Percentiles rank a stretch among this genome's conserved stretches.
phyloP scores from a whole-genome alignment of 2,329 filamentous ascomycete species.

The Sporothrix humicola region DNA sequence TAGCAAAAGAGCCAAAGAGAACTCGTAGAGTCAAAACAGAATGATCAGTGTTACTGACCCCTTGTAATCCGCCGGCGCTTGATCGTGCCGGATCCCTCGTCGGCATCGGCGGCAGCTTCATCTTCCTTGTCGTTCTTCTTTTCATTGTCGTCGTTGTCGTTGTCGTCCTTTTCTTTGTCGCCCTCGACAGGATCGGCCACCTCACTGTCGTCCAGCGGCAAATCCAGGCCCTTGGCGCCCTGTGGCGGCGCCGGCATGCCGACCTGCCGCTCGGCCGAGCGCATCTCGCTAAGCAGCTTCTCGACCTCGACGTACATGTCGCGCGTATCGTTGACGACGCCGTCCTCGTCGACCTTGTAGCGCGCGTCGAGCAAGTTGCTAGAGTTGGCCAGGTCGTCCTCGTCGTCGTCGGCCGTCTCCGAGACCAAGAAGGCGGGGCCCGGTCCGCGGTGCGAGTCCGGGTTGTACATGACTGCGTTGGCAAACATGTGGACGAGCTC shows the following conservation, averaged over 20 bases:
- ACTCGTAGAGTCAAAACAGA: neutral
- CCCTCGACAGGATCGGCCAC: neutral
- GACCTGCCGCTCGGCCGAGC: constrained; percentile 70
- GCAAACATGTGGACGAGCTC: constrained; percentile 97
- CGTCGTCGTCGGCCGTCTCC: constrained; percentile 48
- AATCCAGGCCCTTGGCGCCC: constrained; percentile 36
- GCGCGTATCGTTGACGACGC: constrained; percentile 82
- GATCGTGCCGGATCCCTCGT: constrained; percentile 36
- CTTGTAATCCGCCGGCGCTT: constrained; percentile 41
- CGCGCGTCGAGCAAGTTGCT: constrained; percentile 52
- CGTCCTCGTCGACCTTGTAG: constrained; percentile 78
- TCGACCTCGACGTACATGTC: constrained; percentile 92
- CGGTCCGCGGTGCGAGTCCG: constrained; percentile 74
- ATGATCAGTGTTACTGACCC: constrained; percentile 32
- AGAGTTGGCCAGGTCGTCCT: constrained; percentile 29
- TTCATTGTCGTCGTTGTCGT: constrained; percentile 26
- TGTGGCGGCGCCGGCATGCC: constrained; percentile 47
- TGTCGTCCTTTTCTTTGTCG: constrained; percentile 34
- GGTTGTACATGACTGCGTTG: constrained; percentile 98
- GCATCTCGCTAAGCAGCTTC: constrained; percentile 75
- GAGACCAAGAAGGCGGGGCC: constrained; percentile 64
- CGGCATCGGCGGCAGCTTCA: constrained; percentile 23
- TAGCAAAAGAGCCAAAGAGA: neutral
- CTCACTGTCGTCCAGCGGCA: constrained; percentile 32
- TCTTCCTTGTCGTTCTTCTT: constrained; percentile 1